Percentiles rank a stretch among this genome's conserved stretches.
phyloP scores from a whole-genome alignment of 1,284 basidiomycete species.

The Cryptococcus neoformans region DNA sequence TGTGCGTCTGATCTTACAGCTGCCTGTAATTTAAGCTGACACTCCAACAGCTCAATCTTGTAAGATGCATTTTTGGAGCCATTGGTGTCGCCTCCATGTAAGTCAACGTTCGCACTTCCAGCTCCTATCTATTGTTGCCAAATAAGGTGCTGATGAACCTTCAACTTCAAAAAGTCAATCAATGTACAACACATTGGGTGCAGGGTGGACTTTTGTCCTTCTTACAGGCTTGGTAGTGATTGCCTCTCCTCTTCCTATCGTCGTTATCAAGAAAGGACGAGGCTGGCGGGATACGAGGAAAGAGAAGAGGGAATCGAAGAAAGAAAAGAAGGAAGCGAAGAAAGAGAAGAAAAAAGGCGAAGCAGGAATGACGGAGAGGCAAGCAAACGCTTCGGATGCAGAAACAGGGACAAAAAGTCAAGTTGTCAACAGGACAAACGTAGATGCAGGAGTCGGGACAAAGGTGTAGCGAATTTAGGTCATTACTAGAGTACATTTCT shows the following conservation, averaged over 20 bases:
- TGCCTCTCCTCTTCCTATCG: slow-evolving; percentile 26
- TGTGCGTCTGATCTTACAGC: slow-evolving; percentile 17
- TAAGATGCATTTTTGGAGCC: slow-evolving; percentile 47
- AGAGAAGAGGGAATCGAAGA: slow-evolving; percentile 8
- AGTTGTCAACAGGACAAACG: too few species aligned
- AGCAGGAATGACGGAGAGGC: background rate
- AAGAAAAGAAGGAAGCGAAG: slow-evolving; percentile 3
- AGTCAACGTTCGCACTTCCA: slow-evolving; percentile 5
- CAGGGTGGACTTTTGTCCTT: slow-evolving; percentile 47
- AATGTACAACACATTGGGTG: slow-evolving; percentile 34
- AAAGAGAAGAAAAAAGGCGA: background rate
- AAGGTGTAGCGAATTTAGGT: too few species aligned
- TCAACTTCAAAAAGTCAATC: slow-evolving; percentile 15
- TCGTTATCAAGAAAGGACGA: slow-evolving; percentile 27
- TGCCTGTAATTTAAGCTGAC: background rate
- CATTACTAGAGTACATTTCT: too few species aligned
- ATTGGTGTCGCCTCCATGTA: slow-evolving; percentile 37
- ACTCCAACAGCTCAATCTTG: slow-evolving; percentile 37
- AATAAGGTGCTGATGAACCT: too few species aligned
- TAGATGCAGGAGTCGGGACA: too few species aligned
- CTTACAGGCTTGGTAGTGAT: slow-evolving; percentile 34
- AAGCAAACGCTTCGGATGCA: too few species aligned
- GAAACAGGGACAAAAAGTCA: too few species aligned
- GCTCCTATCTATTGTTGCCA: background rate
- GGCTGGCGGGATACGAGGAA: slow-evolving; percentile 30